A percentile compares a stretch with the other conserved stretches of the same genome.
These are phyloP conservation scores for Cyberlindnera bimundalis DNA, from an alignment of 805 yeast genomes.

Conservation along the genomic window DNA sequence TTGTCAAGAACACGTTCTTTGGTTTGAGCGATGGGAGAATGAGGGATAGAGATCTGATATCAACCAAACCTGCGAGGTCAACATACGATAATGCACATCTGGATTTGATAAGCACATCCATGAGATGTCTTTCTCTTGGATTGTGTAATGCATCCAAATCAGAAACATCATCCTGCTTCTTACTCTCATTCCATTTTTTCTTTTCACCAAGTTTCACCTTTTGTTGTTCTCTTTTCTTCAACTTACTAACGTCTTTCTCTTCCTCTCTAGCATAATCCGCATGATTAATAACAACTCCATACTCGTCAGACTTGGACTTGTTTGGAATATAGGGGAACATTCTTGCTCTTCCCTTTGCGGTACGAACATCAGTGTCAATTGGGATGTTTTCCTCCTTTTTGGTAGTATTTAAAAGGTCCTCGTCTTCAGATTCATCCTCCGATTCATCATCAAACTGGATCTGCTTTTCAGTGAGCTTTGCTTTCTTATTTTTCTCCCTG, in stretches of 20 bases:
- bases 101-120: slow-evolving; percentile 39
- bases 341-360: slow-evolving; percentile 33
- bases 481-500: slow-evolving; percentile 31
- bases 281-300: slow-evolving; percentile 73
- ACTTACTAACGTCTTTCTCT: slow-evolving; percentile 35
- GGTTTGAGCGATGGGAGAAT: slow-evolving; percentile 81
- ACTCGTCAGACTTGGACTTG: slow-evolving; percentile 72
- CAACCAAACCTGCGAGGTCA: slow-evolving; percentile 82
- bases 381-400: slow-evolving; percentile 21
- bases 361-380: slow-evolving; percentile 33
- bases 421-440: slow-evolving; percentile 27
- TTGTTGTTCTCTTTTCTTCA: slow-evolving; percentile 27
- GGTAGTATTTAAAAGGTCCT: slow-evolving; percentile 23
- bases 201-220: slow-evolving; percentile 33
- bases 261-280: slow-evolving; percentile 59
- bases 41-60: slow-evolving; percentile 73
- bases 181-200: slow-evolving; percentile 34
- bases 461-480: slow-evolving; percentile 29
- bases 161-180: slow-evolving; percentile 49
- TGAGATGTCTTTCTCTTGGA: slow-evolving; percentile 46
- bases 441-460: slow-evolving; percentile 28
- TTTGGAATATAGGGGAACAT: slow-evolving; percentile 75
- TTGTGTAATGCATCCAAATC: slow-evolving; percentile 47
- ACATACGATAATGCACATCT: slow-evolving; percentile 72
- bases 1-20: slow-evolving; percentile 57